Evolutionary conservation across 2,329 filamentous ascomycete genomes (phyloP).

Genomic region (Graphiopsis chlorocephala): DNA sequence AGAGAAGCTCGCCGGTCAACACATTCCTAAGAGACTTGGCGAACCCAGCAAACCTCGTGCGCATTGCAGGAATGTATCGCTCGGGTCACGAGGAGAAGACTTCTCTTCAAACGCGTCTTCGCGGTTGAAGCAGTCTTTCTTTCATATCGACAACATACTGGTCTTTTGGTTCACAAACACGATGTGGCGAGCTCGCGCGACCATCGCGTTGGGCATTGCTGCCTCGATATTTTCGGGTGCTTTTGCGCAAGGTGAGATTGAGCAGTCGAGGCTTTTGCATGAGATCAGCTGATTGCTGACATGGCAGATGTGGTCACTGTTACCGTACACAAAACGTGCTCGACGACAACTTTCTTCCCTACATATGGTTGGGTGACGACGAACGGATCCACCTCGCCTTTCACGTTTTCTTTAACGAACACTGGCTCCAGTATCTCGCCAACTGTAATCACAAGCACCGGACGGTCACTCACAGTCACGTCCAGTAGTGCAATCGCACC

Average conservation of each 20-base stretch:
- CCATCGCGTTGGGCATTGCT: not conserved
- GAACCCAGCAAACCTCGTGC: not conserved
- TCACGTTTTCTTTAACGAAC: constrained; percentile 1
- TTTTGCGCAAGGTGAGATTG: not conserved
- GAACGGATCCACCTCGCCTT: constrained; percentile 9
- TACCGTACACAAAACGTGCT: constrained; percentile 10
- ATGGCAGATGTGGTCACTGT: constrained; percentile 9
- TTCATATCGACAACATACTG: not conserved
- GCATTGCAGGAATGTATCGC: not conserved
- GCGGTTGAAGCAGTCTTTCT: not conserved
- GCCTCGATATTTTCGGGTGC: not conserved
- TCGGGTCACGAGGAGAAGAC: not conserved
- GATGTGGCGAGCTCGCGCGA: not conserved
- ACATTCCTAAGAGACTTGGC: not conserved
- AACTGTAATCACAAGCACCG: not conserved
- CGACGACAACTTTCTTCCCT: constrained; percentile 11
- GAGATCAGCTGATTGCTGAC: not conserved
- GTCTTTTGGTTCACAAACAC: not conserved
- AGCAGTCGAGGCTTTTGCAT: not conserved
- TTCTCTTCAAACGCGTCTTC: not conserved
- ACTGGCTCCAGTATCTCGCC: not conserved
- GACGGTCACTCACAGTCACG: not conserved
- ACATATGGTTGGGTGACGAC: constrained; percentile 14
- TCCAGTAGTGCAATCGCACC: not conserved
- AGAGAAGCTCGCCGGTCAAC: not conserved